Base-by-base conservation (phyloP, 352 stramenopile genomes). In the Phytophthora tubulina region DNA sequence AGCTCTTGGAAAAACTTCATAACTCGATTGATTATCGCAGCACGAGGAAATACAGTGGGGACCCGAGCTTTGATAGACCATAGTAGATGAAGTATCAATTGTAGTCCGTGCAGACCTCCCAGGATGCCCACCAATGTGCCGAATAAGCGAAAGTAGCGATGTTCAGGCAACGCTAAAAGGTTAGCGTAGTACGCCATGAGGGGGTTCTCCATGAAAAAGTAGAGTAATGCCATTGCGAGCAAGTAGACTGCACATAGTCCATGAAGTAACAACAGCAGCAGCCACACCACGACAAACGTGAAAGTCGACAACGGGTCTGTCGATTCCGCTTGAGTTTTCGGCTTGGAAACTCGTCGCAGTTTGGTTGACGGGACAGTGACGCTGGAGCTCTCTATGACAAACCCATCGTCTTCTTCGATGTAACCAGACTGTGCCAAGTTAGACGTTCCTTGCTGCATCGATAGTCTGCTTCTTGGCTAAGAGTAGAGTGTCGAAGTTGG, bases 101-200 rank as follows among this genome's bases (percentile, higher is more conserved):
- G 66, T 2, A 72, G 30, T 0, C 21, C 49, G 36, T 82, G 73
- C 9, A 67, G 41, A 7, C 38, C 38, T 4, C 53, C 79, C 10
- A 84, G 39, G 13, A 76, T 42, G 0, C 60, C 76, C 5, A 82
- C 75, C 4, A 73, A 30, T 0, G 51, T 50, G 0, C 76, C 73
- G 11, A 80, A 73, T 10, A 56, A 31, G 13, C 69, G 62, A 58
- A 84, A 84, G 51, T 74, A 73, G 4, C 63, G 49, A 3, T 67
- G 32, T 31, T 65, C 36, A 4, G 53, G 64, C 13, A 80, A 49
- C 0, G 67, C 61, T 6, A 85, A 59, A n/a, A 89, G 41, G n/a
- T 78, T 61, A 1, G 72, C 48, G 61, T 87, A 87, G 70, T 86
- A 89, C 31, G 60, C 67, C 74, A 89, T 81, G 48, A 76, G 75